phyloP scores from a whole-genome alignment of 345 rosid genomes.

The Euphorbia tirucalli region DNA sequence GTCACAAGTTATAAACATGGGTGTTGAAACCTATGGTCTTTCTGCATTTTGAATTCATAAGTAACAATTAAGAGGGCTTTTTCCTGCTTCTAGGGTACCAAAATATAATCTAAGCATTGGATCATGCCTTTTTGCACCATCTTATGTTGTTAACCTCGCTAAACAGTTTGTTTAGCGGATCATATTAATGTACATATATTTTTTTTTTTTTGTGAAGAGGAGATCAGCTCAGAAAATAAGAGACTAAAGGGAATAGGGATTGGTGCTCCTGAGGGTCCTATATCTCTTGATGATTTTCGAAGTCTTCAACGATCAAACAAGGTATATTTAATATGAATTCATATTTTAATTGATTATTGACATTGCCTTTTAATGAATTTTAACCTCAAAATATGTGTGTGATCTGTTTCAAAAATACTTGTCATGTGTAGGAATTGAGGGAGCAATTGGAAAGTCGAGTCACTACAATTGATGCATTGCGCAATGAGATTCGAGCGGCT shows the following conservation, averaged over 20 bases:
- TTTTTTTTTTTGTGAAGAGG: conserved; percentile 47
- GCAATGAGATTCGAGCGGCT: conserved; percentile 54
- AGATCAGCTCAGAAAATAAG: conserved; percentile 54
- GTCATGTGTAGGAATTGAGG: conserved; percentile 71
- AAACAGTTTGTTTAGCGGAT: neutral
- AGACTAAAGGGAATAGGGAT: conserved; percentile 84
- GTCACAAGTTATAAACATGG: neutral
- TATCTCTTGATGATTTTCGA: conserved; percentile 93
- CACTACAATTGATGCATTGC: conserved; percentile 61
- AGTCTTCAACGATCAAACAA: conserved; percentile 90
- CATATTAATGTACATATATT: neutral
- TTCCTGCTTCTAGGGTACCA: conserved; percentile 1
- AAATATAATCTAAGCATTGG: neutral
- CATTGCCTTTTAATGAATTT: neutral
- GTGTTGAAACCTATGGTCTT: neutral
- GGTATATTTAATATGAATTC: conserved; percentile 37
- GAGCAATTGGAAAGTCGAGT: conserved; percentile 86
- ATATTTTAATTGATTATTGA: conserved; percentile 19
- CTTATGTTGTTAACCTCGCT: neutral
- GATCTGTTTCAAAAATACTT: conserved; percentile 7
- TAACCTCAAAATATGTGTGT: neutral
- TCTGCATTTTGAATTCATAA: neutral
- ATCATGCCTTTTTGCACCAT: neutral
- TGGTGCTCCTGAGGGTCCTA: conserved; percentile 93
- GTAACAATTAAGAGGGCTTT: neutral